phyloP scores from a whole-genome alignment of 2,329 filamentous ascomycete species.

The Simplicillium sp. region DNA sequence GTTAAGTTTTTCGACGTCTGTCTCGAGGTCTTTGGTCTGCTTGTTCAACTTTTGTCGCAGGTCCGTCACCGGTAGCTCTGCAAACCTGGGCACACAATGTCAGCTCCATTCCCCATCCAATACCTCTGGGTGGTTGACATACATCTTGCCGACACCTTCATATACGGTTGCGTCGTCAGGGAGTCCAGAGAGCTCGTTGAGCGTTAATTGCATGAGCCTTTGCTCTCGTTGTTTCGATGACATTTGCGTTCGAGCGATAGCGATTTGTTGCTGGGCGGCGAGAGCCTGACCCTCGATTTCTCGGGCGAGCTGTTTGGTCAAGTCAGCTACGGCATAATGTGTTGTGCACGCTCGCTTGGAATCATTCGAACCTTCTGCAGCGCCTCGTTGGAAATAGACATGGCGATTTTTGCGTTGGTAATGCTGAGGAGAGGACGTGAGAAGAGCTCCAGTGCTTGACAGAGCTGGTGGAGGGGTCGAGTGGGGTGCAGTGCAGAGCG shows the following conservation, averaged over 20 bases:
- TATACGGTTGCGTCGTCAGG: conserved; percentile 73
- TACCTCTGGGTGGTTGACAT: conserved; percentile 20
- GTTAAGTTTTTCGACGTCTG: conserved; percentile 69
- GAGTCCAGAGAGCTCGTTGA: conserved; percentile 70
- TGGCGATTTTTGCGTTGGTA: conserved; percentile 29
- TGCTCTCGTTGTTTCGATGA: conserved; percentile 78
- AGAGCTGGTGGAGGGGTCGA: background rate
- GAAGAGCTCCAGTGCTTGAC: no score
- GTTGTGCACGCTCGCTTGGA: conserved; percentile 5
- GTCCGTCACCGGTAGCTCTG: conserved; percentile 61
- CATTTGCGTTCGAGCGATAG: conserved; percentile 76
- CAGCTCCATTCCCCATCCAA: background rate
- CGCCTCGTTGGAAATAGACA: conserved; percentile 92
- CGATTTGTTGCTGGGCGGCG: conserved; percentile 85
- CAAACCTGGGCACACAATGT: conserved; percentile 64
- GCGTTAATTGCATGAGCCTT: conserved; percentile 79
- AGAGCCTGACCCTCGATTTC: conserved; percentile 90
- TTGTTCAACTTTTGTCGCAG: conserved; percentile 67
- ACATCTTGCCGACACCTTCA: conserved; percentile 97
- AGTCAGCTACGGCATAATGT: background rate
- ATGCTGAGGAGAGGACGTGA: background rate
- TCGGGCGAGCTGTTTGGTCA: conserved; percentile 61
- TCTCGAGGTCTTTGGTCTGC: conserved; percentile 66
- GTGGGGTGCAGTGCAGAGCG: background rate
- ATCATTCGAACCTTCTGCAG: conserved; percentile 67